Evolutionary conservation across 495 filamentous ascomycete genomes (phyloP), one percentile per base, ranked within the genome.

Genomic region (Talaromyces nanjingensis): DNA sequence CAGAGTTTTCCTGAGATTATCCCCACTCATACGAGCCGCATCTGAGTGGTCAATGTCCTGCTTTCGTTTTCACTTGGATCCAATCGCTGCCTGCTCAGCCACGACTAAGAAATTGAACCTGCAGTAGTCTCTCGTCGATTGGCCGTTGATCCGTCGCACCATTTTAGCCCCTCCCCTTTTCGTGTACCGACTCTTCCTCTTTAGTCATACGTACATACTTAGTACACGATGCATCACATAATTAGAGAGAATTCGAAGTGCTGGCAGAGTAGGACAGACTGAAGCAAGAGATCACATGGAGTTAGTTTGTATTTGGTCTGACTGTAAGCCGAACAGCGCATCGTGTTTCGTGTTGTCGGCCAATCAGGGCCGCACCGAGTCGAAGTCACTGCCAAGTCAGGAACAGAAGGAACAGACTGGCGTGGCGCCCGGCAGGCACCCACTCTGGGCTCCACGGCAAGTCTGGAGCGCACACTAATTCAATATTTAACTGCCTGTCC

Each of bases 401-500:
- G 22, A 24, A 24, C 22, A 24, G 22, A 24, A 2, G 53, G 53
- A 56, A 56, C 53, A 25, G 27, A 29, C 53, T 56, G 53, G 53
- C 24, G 53, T 56, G 53, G 52, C 52, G 52, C 20, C 20, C 52
- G 52, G 22, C 4, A 16, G 18, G 53, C 11, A 29, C 11, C 53
- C 53, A 56, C 53, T 29, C 20, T 56, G 53, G 53, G 22, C 53
- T 54, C 52, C 52, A 54, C 20, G 27, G 53, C 24, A 2, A n/a
- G 53, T 56, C 53, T 56, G 53, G 53, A 29, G 53, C 22, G 53
- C 53, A 56, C 53, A 56, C 53, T 29, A 56, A 25, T 60, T 60
- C 31, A 27, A 42, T 42, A 60, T 60, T 64, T 59, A 64, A 59
- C 54, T 49, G 37, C 63, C 24, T 33, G 47, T 34, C 45, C 57